Conservation (phyloP, 2,329 filamentous ascomycete species). For the Neopestalotiopsis sp. region DNA sequence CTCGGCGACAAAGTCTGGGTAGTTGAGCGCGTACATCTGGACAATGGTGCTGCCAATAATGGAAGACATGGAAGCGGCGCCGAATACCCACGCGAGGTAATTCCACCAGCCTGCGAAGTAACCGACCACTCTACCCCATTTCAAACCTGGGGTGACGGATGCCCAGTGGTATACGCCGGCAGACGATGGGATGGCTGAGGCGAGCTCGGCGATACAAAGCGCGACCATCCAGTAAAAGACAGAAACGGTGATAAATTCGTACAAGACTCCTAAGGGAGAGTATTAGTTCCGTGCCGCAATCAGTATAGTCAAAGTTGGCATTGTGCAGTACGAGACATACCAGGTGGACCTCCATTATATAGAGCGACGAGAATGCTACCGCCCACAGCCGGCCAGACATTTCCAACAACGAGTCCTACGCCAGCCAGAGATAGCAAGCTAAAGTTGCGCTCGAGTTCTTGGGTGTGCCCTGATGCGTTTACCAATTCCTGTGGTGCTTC, state of each 20-base stretch:
- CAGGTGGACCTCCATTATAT: constrained; percentile 64
- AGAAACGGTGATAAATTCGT: constrained; percentile 59
- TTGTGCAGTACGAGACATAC: not conserved
- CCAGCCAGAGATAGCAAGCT: constrained; percentile 18
- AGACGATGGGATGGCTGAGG: constrained; percentile 65
- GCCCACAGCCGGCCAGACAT: constrained; percentile 35
- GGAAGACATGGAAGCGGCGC: constrained; percentile 44
- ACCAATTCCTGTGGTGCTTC: not conserved
- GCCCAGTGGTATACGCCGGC: constrained; percentile 68
- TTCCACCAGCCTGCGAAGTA: constrained; percentile 54
- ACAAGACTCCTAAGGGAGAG: constrained; percentile 53
- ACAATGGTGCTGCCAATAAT: constrained; percentile 47
- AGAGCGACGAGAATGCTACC: constrained; percentile 51
- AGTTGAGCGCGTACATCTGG: constrained; percentile 49
- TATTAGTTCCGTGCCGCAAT: not conserved
- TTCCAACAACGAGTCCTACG: constrained; percentile 21
- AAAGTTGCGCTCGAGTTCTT: constrained; percentile 19
- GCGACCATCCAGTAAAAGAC: constrained; percentile 63
- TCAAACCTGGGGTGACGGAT: constrained; percentile 57
- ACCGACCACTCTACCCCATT: constrained; percentile 54
- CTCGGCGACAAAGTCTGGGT: constrained; percentile 40
- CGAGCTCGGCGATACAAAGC: constrained; percentile 64
- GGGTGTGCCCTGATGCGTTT: constrained; percentile 19
- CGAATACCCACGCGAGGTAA: constrained; percentile 46
- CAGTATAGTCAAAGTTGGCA: no score